Evolutionary conservation across 495 filamentous ascomycete genomes (phyloP).

Genomic region (Stereocaulon alpinum): DNA sequence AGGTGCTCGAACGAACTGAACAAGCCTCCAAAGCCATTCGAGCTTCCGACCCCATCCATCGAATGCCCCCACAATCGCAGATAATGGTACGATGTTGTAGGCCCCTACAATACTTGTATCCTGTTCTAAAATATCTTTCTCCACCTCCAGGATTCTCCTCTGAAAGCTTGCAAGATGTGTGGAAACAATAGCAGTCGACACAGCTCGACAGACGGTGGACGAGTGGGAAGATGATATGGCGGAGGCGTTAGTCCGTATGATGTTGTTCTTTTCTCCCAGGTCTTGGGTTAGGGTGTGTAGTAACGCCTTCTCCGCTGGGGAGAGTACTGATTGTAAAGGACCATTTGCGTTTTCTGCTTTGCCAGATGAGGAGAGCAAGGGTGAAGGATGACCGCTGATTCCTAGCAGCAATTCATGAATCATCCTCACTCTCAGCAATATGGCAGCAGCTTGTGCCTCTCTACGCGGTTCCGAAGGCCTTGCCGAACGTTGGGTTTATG

Average conservation of each 20-base stretch:
- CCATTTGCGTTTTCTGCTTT: slow-evolving; percentile 30
- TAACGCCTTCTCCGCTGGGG: slow-evolving; percentile 71
- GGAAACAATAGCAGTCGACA: slow-evolving; percentile 68
- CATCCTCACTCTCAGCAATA: slow-evolving; percentile 43
- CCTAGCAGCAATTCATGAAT: slow-evolving; percentile 94
- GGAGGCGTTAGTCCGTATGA: slow-evolving; percentile 50
- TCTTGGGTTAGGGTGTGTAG: slow-evolving; percentile 58
- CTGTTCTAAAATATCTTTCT: slow-evolving; percentile 59
- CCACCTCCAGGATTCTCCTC: slow-evolving; percentile 71
- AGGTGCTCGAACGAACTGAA: slow-evolving; percentile 48
- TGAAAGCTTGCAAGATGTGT: slow-evolving; percentile 71
- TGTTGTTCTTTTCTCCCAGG: slow-evolving; percentile 64
- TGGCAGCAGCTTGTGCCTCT: too few species aligned
- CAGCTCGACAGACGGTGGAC: slow-evolving; percentile 75
- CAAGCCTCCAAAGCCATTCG: slow-evolving; percentile 75
- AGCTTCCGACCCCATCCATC: slow-evolving; percentile 71
- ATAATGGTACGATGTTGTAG: slow-evolving; percentile 85
- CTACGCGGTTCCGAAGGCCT: too few species aligned
- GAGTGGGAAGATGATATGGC: slow-evolving; percentile 57
- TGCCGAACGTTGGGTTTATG: too few species aligned
- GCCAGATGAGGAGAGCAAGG: slow-evolving; percentile 49
- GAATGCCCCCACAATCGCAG: slow-evolving; percentile 73
- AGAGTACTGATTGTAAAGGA: slow-evolving; percentile 45
- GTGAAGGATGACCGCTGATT: slow-evolving; percentile 74
- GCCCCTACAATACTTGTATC: slow-evolving; percentile 71